Base-by-base conservation (phyloP, 768 basidiomycete genomes). In the Krasilnikovozyma curviuscula region DNA sequence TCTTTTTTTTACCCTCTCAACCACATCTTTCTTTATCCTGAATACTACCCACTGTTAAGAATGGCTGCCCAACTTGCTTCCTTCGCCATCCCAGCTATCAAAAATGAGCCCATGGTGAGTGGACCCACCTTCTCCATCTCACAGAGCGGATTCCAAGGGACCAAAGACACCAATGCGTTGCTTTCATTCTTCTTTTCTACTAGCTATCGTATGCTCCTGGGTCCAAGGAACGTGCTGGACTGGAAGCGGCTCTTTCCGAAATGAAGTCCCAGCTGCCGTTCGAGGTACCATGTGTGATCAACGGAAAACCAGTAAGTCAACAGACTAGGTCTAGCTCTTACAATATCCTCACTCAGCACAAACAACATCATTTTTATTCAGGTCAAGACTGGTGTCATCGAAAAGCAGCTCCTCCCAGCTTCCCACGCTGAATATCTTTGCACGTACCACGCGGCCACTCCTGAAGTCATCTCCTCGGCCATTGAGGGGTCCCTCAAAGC, bases 91-190 rank as follows among this genome's bases (percentile, higher is more conserved):
- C 91, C 91, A 19, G 69, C 66, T 21, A 70, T 88, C 60, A 73
- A 81, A 48, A 98, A 98, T 77, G 93, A 97, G 67, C 82, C 84
- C 34, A 81, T 95, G 81, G 84, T 84, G 57, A 57, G 70, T 61
- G 9, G 7, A 2, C 24, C 16, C 16, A 31, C 16, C 39, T 1
- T 7, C 6, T 41, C 31, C 8, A 18, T 21, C 18, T 8, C 16
- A 5, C 28, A 12, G 2, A 16, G 7, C 18, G 12, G 25, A 10
- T 16, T 16, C 19, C 41, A 27, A 31, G 4, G 23, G n/a, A n/a
- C 27, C 25, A 5, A 19, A 9, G 14, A 13, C 39, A 8, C 24
- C 8, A 35, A 25, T 39, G 27, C 29, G 18, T 33, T n/a, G 32
- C 13, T 13, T 0, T 40, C 23, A 14, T 12, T 34, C 32, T 14